Base-by-base conservation (phyloP, 306 rosid species). In the Begonia peltatifolia region DNA sequence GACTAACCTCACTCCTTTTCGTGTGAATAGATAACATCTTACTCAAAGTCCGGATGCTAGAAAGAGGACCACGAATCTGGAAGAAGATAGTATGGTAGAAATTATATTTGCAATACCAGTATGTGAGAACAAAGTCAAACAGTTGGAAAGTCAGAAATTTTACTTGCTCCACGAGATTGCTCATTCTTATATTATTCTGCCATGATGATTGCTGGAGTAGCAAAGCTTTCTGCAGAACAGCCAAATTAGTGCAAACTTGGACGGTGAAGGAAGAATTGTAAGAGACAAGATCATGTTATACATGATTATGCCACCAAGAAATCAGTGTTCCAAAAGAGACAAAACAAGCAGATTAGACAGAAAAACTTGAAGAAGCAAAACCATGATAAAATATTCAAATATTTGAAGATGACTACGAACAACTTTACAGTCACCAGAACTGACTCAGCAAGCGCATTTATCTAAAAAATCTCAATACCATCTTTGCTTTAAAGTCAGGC, bases 51-150 rank as follows among this genome's bases (percentile, higher is more conserved):
- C 70, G 85, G 61, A 90, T 83, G 71, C 92, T 85, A 64, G 94
- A 83, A 71, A 90, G 95, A 56, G 97, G 89, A 67, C 85, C 85
- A 50, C 90, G 94, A 63, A 90, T 85, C 97, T 90, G 82, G 25
- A 35, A 68, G 56, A 49, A 50, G 50, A 68, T 25, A 25, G 57
- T 11, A 36, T 16, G 57, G 42, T 52, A 43, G 41, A 74, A 51
- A 61, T 67, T 54, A 72, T 35, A 57, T 63, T 54, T 58, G 48
- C 58, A 12, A 3, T 65, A 20, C 47, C 46, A 60, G 20, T 48
- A 42, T 36, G 54, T 36, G 55, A 46, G 18, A 41, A 20, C 48
- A 38, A 52, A 63, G 56, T n/a, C 22, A 16, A 55, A 61, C 15
- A 60, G 56, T 16, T 10, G 52, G 18, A 48, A 44, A 62, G 41